Percentiles rank a stretch among this genome's conserved stretches.
These are phyloP conservation scores for Syzygium aqueum DNA, from an alignment of 345 rosid genomes.

Conservation along the genomic window DNA sequence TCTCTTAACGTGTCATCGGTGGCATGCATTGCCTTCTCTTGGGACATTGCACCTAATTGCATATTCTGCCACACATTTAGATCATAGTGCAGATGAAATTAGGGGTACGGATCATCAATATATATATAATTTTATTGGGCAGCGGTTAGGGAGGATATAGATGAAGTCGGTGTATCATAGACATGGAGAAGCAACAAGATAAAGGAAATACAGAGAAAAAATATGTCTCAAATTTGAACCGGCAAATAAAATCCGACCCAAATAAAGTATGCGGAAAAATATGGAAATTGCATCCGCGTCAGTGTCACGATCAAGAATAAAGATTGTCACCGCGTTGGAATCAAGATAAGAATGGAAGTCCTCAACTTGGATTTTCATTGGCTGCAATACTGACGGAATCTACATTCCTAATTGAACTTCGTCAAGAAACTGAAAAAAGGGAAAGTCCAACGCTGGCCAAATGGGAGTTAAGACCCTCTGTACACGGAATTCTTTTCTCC, in stretches of 20 bases:
- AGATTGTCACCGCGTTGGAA: neutral
- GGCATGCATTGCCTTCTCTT: neutral
- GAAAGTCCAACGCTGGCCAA: no score
- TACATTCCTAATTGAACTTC: neutral
- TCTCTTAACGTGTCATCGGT: no score
- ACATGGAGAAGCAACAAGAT: neutral
- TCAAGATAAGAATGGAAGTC: neutral
- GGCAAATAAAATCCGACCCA: fast-evolving
- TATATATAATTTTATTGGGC: neutral
- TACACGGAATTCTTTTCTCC: neutral
- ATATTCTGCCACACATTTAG: neutral
- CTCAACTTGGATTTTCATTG: neutral
- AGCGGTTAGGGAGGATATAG: neutral
- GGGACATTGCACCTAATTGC: neutral
- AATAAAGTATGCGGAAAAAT: neutral
- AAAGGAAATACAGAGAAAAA: neutral
- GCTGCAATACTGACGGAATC: neutral
- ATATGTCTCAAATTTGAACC: neutral
- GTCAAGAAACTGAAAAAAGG: neutral
- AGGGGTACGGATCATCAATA: neutral
- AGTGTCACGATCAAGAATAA: neutral
- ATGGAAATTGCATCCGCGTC: neutral
- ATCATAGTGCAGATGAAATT: neutral
- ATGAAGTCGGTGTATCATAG: neutral
- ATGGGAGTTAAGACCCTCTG: neutral